Evolutionary conservation across 2,329 filamentous ascomycete genomes (phyloP), one percentile per base, ranked within the genome.

Genomic region (Pyrenophora teres): DNA sequence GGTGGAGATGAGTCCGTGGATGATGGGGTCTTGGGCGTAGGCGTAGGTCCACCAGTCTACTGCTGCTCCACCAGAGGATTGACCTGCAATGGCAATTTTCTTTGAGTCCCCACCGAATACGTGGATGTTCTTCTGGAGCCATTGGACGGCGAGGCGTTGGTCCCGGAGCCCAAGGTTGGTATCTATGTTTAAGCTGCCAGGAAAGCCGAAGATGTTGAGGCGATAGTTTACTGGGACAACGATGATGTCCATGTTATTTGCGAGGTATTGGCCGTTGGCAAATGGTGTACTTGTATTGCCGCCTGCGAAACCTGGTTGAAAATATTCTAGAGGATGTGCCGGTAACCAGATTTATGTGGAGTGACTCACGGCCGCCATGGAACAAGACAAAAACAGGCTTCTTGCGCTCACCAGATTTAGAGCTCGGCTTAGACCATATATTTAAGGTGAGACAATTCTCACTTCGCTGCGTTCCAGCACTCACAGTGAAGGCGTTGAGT

Each of bases 141-240:
- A 84, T 64, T 83, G 77, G 0, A 83, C 62, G 0, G 79, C 80
- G 12, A 76, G 58, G 2, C 82, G 75, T 59, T 85, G 82, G 59
- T 86, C 82, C 4, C 77, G 72, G 5, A 84, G 65, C 1, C 80
- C 82, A 2, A 81, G 61, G 51, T 84, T 84, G 39, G 75, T 62
- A 6, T 57, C 51, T 19, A 65, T 35, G 10, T 59, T 65, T 10
- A 54, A 59, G 19, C 65, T 63, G 35, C 67, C 68, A 4, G 71
- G 65, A 27, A 74, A 75, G 0, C 71, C 71, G 19, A 74, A 68
- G 40, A 73, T 68, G 51, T 73, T 71, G 8, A 74, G 39, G 12
- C 71, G 68, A 46, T 65, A 65, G 27, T 78, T 79, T 52, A 77
- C 67, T 0, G 73, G 74, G 2, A 78, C 74, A 1, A 78, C 68